A percentile compares a stretch with the other conserved stretches of the same genome.
These are phyloP conservation scores for Pyrenula aspistea DNA, from an alignment of 495 filamentous ascomycete species.

Conservation along the genomic window DNA sequence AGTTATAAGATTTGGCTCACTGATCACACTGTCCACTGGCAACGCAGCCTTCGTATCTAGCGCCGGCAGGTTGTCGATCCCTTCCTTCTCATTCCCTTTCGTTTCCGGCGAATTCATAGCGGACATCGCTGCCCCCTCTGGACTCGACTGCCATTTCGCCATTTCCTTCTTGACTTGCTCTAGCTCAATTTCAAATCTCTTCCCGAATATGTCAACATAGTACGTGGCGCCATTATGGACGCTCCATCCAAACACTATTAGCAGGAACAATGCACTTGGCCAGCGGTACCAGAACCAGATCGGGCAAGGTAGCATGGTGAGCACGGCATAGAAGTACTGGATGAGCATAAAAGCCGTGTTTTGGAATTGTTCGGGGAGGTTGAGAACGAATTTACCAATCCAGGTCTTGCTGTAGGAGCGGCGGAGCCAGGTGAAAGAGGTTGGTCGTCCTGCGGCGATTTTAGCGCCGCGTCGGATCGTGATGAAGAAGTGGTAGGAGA, in stretches of 20 bases:
- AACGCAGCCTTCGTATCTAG: background rate
- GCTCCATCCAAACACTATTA: slow-evolving; percentile 75
- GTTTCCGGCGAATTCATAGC: background rate
- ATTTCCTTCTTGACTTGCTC: slow-evolving; percentile 85
- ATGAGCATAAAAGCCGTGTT: slow-evolving; percentile 92
- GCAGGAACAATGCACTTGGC: slow-evolving; percentile 64
- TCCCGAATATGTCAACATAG: slow-evolving; percentile 96
- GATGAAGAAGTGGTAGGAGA: slow-evolving; percentile 84
- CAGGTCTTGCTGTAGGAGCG: slow-evolving; percentile 75
- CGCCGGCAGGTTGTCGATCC: background rate
- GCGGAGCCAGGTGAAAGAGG: slow-evolving; percentile 94
- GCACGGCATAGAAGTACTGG: slow-evolving; percentile 78
- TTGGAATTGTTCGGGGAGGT: slow-evolving; percentile 62
- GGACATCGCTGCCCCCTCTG: slow-evolving; percentile 7
- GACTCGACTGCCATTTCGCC: slow-evolving; percentile 66
- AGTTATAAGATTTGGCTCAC: background rate
- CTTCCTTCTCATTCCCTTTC: background rate
- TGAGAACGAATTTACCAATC: slow-evolving; percentile 77
- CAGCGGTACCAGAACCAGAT: slow-evolving; percentile 89
- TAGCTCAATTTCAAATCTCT: slow-evolving; percentile 89
- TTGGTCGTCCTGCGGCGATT: slow-evolving; percentile 90
- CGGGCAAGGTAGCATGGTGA: slow-evolving; percentile 89
- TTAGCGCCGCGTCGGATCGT: slow-evolving; percentile 84
- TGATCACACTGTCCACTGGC: background rate
- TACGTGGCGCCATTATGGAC: slow-evolving; percentile 92